Conservation (phyloP, 768 basidiomycete species). For the Psilocybe tampanensis region DNA sequence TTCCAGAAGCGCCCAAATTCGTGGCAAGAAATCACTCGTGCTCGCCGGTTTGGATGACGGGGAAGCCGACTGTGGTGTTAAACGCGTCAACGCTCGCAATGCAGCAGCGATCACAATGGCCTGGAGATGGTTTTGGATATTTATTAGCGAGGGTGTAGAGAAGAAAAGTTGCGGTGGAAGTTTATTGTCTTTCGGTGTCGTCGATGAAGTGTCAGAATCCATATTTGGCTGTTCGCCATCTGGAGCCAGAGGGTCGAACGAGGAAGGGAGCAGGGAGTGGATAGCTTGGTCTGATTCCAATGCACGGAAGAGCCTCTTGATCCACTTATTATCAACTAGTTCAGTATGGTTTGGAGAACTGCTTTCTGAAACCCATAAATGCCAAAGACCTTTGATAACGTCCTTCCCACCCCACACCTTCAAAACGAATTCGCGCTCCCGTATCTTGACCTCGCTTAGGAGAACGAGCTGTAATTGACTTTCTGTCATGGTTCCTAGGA, state of each 20-base stretch:
- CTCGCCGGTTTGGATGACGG: slow-evolving; percentile 7
- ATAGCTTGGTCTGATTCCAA: slow-evolving; percentile 42
- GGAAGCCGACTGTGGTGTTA: slow-evolving; percentile 28
- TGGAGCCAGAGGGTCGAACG: neutral
- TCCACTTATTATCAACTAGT: slow-evolving; percentile 39
- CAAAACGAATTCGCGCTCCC: slow-evolving; percentile 58
- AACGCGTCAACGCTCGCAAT: slow-evolving; percentile 55
- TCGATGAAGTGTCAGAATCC: neutral
- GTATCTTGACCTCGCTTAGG: slow-evolving; percentile 50
- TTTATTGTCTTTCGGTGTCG: slow-evolving; percentile 31
- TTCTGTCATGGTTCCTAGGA: slow-evolving; percentile 70
- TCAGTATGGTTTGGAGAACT: neutral
- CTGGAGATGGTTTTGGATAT: slow-evolving; percentile 70
- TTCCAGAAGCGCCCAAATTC: slow-evolving; percentile 67
- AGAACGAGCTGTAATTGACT: slow-evolving; percentile 53
- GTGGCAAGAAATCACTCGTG: slow-evolving; percentile 47
- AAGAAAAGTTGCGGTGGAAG: slow-evolving; percentile 74
- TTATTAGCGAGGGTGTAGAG: slow-evolving; percentile 51
- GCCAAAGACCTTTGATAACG: slow-evolving; percentile 34
- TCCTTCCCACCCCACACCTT: slow-evolving; percentile 47
- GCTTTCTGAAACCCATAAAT: slow-evolving; percentile 30
- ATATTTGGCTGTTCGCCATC: neutral
- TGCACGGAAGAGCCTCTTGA: slow-evolving; percentile 47
- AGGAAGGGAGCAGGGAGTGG: slow-evolving; percentile 37
- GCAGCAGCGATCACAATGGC: slow-evolving; percentile 68